These are phyloP conservation scores for Neoboletus brunneissimus DNA, from an alignment of 768 basidiomycete genomes.

Conservation along the genomic window DNA sequence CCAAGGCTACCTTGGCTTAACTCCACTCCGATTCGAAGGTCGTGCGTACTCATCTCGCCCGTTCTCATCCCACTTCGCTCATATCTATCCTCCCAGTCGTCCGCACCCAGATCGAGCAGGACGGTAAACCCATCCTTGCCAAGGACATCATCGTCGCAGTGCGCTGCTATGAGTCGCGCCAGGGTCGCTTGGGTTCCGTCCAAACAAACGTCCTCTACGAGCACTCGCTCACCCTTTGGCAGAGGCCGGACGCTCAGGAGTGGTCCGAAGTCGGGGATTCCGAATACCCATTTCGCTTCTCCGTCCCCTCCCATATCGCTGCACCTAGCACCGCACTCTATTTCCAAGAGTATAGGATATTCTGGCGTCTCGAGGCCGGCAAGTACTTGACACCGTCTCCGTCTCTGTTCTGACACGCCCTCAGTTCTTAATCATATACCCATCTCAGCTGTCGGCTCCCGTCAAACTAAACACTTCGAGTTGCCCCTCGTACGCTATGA, in stretches of 20 bases:
- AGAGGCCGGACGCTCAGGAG: conserved; percentile 53
- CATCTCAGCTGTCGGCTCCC: conserved; percentile 61
- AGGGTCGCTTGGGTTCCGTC: conserved; percentile 54
- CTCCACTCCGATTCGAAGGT: conserved; percentile 76
- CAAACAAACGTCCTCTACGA: conserved; percentile 70
- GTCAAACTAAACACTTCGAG: conserved; percentile 68
- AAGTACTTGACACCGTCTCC: conserved; percentile 26
- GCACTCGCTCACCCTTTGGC: conserved; percentile 65
- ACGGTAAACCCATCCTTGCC: conserved; percentile 63
- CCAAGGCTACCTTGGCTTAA: conserved; percentile 77
- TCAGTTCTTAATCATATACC: conserved; percentile 68
- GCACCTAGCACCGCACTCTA: conserved; percentile 65
- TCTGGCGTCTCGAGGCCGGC: conserved; percentile 85
- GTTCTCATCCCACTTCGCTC: not conserved
- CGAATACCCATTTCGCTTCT: conserved; percentile 70
- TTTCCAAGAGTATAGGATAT: conserved; percentile 75
- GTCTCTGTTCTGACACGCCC: conserved; percentile 19
- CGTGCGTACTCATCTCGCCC: conserved; percentile 39
- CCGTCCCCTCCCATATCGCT: conserved; percentile 56
- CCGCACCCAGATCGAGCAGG: conserved; percentile 66
- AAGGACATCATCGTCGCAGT: conserved; percentile 70
- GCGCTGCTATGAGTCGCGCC: conserved; percentile 78
- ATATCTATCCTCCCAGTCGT: conserved; percentile 48
- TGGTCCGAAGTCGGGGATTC: conserved; percentile 61
- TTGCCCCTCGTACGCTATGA: conserved; percentile 72